phyloP scores from a whole-genome alignment of 2,329 filamentous ascomycete genomes.

The Epichloe glyceriae region DNA sequence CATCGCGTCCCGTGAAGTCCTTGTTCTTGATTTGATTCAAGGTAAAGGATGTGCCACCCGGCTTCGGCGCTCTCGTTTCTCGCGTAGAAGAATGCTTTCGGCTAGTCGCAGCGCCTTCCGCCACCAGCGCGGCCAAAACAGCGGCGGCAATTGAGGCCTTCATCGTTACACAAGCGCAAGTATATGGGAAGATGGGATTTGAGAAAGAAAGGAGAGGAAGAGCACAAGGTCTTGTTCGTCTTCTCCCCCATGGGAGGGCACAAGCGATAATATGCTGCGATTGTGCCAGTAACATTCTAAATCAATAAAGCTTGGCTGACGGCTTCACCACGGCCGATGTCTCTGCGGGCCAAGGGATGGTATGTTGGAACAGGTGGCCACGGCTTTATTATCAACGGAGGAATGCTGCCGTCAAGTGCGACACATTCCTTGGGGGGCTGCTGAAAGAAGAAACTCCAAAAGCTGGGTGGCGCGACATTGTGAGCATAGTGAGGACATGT shows the following conservation, averaged over 20 bases:
- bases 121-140: constrained; percentile 4
- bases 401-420: background rate
- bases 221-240: background rate
- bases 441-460: background rate
- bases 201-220: background rate
- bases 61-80: background rate
- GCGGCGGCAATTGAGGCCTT: constrained; percentile 4
- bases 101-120: constrained; percentile 3
- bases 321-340: background rate
- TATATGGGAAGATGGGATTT: too few relatives aligned
- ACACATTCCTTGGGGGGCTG: background rate
- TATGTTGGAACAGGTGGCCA: background rate
- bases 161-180: background rate
- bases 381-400: background rate
- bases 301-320: background rate
- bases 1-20: constrained; percentile 21
- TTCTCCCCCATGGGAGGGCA: too few relatives aligned
- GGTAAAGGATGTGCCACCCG: constrained; percentile 11
- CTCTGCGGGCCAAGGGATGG: background rate
- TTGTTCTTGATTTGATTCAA: constrained; percentile 23
- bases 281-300: background rate
- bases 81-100: background rate
- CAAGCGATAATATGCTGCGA: too few relatives aligned
- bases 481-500: background rate
- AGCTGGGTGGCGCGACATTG: background rate